A percentile compares a stretch with the other conserved stretches of the same genome.
phyloP scores from a whole-genome alignment of 2,329 filamentous ascomycete genomes.

The Alternaria arbusti region DNA sequence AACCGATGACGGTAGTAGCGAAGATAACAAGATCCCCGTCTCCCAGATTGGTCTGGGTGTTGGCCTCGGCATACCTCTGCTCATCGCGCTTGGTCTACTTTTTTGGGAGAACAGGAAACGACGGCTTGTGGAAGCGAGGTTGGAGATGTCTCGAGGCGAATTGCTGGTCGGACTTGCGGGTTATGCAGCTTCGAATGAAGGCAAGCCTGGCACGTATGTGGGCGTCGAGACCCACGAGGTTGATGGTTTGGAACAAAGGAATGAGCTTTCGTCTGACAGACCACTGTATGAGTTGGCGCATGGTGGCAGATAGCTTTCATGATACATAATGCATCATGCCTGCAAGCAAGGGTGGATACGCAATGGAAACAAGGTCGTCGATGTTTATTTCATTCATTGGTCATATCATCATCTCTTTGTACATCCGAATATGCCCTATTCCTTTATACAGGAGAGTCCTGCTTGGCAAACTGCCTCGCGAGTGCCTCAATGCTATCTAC shows the following conservation, averaged over 20 bases:
- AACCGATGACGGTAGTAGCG: neutral
- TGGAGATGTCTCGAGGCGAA: neutral
- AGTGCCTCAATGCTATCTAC: slow-evolving; percentile 52
- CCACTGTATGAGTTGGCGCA: neutral
- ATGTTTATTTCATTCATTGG: neutral
- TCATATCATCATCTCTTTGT: neutral
- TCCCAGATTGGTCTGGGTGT: neutral
- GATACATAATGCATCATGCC: neutral
- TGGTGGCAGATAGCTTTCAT: neutral
- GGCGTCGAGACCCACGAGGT: neutral
- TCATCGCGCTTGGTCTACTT: neutral
- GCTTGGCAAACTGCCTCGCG: slow-evolving; percentile 50
- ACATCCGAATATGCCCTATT: neutral
- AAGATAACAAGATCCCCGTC: neutral
- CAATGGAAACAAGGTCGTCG: neutral
- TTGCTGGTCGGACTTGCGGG: neutral
- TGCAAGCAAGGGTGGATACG: neutral
- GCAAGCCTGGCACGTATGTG: neutral
- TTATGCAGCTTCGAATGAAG: neutral
- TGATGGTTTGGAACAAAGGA: neutral
- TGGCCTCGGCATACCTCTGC: neutral
- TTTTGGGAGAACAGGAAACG: slow-evolving; percentile 1
- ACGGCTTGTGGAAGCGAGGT: neutral
- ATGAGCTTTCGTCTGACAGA: neutral
- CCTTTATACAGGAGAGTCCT: slow-evolving; percentile 44